phyloP scores from a whole-genome alignment of 1,284 basidiomycete species.

The Cystobasidium pallidum region DNA sequence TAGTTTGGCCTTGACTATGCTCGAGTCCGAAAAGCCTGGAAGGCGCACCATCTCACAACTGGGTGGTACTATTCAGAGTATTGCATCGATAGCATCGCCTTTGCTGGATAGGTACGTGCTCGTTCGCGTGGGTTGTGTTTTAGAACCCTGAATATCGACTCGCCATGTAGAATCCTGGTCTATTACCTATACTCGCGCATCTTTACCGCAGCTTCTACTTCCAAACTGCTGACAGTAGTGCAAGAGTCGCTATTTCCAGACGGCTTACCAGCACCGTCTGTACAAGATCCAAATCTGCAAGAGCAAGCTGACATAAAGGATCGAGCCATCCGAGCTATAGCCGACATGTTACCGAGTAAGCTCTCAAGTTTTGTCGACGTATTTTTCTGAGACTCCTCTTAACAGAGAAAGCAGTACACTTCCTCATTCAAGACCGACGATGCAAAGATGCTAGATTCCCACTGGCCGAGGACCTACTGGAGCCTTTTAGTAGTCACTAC shows the following conservation, averaged over 20 bases:
- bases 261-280: slow-evolving; percentile 71
- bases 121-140: slow-evolving; percentile 33
- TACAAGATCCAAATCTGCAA: slow-evolving; percentile 69
- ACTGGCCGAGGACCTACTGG: slow-evolving; percentile 62
- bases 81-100: slow-evolving; percentile 45
- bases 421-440: neutral
- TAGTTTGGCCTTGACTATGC: slow-evolving; percentile 53
- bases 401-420: neutral
- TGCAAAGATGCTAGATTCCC: neutral
- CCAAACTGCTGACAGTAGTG: slow-evolving; percentile 61
- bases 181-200: slow-evolving; percentile 65
- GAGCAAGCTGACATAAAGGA: slow-evolving; percentile 67
- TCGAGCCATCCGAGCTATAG: slow-evolving; percentile 62
- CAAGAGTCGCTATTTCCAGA: slow-evolving; percentile 75
- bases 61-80: slow-evolving; percentile 35
- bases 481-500: slow-evolving; percentile 63
- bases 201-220: slow-evolving; percentile 63
- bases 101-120: slow-evolving; percentile 50
- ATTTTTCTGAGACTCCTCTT: neutral
- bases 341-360: slow-evolving; percentile 61
- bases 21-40: slow-evolving; percentile 41
- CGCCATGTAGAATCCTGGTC: slow-evolving; percentile 64
- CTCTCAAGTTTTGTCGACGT: slow-evolving; percentile 19
- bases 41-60: slow-evolving; percentile 53
- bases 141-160: neutral